Conservation (phyloP, 2,329 filamentous ascomycete species). For the Diaporthe longicolla region DNA sequence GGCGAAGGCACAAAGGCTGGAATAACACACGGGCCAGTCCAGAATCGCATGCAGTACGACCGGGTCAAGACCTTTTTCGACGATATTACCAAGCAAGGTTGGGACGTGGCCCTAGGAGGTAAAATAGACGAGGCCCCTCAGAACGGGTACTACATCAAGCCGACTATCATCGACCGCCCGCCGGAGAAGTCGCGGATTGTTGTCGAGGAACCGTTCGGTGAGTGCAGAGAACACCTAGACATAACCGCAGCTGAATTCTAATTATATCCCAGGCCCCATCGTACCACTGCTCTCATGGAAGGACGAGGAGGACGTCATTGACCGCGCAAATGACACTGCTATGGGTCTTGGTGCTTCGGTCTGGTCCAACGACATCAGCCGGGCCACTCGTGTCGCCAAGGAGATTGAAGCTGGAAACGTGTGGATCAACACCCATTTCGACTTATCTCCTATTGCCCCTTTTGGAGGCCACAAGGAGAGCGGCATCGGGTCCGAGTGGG, state of each 20-base stretch:
- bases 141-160: conserved; percentile 69
- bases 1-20: neutral
- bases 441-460: conserved; percentile 46
- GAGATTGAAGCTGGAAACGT: conserved; percentile 66
- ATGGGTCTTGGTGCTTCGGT: conserved; percentile 68
- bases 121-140: conserved; percentile 43
- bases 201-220: conserved; percentile 65
- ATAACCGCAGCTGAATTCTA: conserved; percentile 29
- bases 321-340: conserved; percentile 62
- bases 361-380: conserved; percentile 63
- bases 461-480: conserved; percentile 30
- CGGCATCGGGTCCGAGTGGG: conserved; percentile 26
- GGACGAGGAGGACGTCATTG: conserved; percentile 61
- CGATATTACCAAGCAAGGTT: conserved; percentile 52
- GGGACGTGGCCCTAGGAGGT: conserved; percentile 61
- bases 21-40: conserved; percentile 65
- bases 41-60: conserved; percentile 71
- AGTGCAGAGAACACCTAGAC: conserved; percentile 38
- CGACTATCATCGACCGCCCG: conserved; percentile 72
- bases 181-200: conserved; percentile 70
- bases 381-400: conserved; percentile 61
- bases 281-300: conserved; percentile 55
- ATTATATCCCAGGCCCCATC: neutral
- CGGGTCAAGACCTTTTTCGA: conserved; percentile 14
- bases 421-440: conserved; percentile 54